Evolutionary conservation across 495 filamentous ascomycete genomes (phyloP).

Genomic region (Trichoderma erinaceum): DNA sequence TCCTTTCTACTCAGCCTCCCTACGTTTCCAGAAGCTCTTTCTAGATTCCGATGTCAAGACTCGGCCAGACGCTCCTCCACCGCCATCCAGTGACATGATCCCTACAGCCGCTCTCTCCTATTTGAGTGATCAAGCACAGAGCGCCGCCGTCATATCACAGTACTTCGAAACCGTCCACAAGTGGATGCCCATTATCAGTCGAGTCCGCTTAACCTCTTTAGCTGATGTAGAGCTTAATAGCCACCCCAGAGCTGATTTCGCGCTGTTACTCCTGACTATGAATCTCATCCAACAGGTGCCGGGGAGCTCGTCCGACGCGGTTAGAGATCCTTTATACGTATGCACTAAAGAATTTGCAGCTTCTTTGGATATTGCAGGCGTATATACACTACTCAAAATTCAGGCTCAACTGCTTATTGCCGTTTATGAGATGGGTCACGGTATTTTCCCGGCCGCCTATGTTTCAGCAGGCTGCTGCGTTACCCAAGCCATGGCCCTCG

Average conservation of each 20-base stretch:
- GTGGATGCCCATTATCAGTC: conserved; percentile 49
- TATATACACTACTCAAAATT: conserved; percentile 35
- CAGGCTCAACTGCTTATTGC: conserved; percentile 42
- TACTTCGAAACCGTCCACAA: conserved; percentile 34
- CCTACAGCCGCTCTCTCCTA: conserved; percentile 27
- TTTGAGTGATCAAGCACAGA: conserved; percentile 29
- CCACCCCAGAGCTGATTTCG: conserved; percentile 37
- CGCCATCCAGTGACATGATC: conserved; percentile 3
- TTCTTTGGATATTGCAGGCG: conserved; percentile 34
- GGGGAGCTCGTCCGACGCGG: conserved; percentile 21
- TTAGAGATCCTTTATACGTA: conserved; percentile 32
- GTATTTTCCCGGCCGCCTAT: conserved; percentile 44
- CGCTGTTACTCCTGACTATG: conserved; percentile 44
- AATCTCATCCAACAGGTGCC: conserved; percentile 32
- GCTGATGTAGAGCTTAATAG: conserved; percentile 34
- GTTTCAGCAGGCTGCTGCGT: conserved; percentile 36
- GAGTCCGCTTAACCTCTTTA: conserved; percentile 36
- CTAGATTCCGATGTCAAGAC: neutral
- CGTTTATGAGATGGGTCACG: conserved; percentile 44
- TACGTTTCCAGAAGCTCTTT: conserved; percentile 10
- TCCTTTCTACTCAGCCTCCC: neutral
- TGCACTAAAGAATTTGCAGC: conserved; percentile 37
- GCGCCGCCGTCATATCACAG: conserved; percentile 20
- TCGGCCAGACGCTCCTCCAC: neutral
- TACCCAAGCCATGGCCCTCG: conserved; percentile 1